Evolutionary conservation across 495 filamentous ascomycete species (phyloP).

Genomic region (Ramalina peruviana): DNA sequence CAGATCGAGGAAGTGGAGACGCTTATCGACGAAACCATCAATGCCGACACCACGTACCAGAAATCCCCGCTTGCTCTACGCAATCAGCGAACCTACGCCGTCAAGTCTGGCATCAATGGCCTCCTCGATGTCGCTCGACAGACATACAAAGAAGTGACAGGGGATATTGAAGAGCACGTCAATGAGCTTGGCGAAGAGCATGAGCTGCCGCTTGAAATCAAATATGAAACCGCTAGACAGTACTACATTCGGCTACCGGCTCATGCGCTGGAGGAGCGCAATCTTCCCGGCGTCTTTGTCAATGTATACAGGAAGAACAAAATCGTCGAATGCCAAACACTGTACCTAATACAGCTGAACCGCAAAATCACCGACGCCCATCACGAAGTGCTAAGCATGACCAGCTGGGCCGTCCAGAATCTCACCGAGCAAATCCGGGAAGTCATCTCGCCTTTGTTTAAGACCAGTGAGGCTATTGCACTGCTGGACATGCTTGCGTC

Average conservation of each 20-base stretch:
- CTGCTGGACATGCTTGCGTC: slow-evolving; percentile 82
- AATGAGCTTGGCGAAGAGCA: slow-evolving; percentile 47
- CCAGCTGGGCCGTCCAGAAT: slow-evolving; percentile 49
- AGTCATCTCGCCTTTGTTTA: slow-evolving; percentile 58
- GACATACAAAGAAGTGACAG: slow-evolving; percentile 71
- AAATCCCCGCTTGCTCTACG: slow-evolving; percentile 71
- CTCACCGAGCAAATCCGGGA: slow-evolving; percentile 52
- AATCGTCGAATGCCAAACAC: slow-evolving; percentile 70
- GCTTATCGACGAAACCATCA: slow-evolving; percentile 58
- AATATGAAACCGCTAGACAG: slow-evolving; percentile 60
- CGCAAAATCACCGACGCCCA: slow-evolving; percentile 64
- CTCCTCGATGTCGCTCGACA: slow-evolving; percentile 77
- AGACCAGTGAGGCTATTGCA: slow-evolving; percentile 72
- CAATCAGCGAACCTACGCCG: slow-evolving; percentile 85
- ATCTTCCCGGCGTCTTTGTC: slow-evolving; percentile 58
- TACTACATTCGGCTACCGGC: slow-evolving; percentile 65
- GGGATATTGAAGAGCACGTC: slow-evolving; percentile 60
- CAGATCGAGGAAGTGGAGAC: slow-evolving; percentile 43
- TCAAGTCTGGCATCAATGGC: slow-evolving; percentile 78
- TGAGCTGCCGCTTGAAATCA: slow-evolving; percentile 48
- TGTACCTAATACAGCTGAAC: slow-evolving; percentile 66
- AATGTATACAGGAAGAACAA: slow-evolving; percentile 61
- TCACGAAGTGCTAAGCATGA: slow-evolving; percentile 67
- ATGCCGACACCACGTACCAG: slow-evolving; percentile 66
- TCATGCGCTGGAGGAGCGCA: slow-evolving; percentile 45